Base-by-base conservation (phyloP, 805 yeast genomes). In the Ogataea trehaloabstinens region DNA sequence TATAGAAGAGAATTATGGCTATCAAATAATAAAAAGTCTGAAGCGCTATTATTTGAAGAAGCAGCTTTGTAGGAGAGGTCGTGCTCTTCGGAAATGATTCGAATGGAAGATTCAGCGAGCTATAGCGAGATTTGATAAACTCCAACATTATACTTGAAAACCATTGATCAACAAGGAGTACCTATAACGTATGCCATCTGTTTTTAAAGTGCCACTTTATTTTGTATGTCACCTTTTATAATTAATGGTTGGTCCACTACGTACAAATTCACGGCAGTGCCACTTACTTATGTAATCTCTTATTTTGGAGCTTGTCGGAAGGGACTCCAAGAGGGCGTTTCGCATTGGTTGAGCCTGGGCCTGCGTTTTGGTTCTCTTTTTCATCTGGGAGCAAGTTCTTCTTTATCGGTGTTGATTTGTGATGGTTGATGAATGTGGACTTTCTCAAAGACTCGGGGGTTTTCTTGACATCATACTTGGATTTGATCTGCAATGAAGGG, bases 11-110 rank as follows among this genome's bases (percentile, higher is more conserved):
- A 5, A 82, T 56, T 1, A 75, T 57, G 2, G 95, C 96, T 2
- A 87, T 75, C 5, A 74, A 53, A 54, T 91, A 91, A 64, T 90
- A 90, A 42, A 86, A 78, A 25, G 78, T 55, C 59, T 91, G 99
- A 19, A 91, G 64, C 17, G 86, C 65, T 5, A 88, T 60, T 15
- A 91, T 91, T 61, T 91, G 98, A 30, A 77, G 57, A 33, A 80
- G 64, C 34, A 82, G 73, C 36, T 80, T 71, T 29, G 67, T 53
- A 1, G 90, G 88, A 1, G 86, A 75, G 8, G 40, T 29, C 5
- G 51, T 33, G 13, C 31, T 39, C 5, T 40, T 43, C 20, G 42
- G 49, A 15, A 39, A 19, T 6, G 45, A 32, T 24, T 45, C 44
- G 4, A 37, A 22, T 5, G 39, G 32, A 8, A 15, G 28, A 3